These are phyloP conservation scores for Tricholoma terreum DNA, from an alignment of 768 basidiomycete species.

Conservation along the genomic window DNA sequence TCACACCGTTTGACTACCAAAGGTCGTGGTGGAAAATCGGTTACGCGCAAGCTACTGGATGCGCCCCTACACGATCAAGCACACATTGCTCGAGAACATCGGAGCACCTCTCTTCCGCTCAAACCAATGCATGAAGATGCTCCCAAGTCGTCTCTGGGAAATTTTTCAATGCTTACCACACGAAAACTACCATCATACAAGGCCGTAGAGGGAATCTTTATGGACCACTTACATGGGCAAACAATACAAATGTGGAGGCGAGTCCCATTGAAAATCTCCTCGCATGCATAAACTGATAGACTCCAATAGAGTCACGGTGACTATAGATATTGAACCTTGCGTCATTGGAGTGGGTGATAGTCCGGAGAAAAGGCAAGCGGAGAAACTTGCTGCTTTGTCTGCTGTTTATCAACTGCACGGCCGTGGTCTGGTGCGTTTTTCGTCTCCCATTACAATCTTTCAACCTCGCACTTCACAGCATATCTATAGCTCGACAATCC, in stretches of 20 bases:
- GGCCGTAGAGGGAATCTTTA: constrained; percentile 26
- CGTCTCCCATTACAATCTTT: neutral
- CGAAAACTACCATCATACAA: constrained; percentile 32
- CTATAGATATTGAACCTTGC: constrained; percentile 33
- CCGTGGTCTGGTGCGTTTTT: constrained; percentile 56
- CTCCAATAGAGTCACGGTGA: constrained; percentile 37
- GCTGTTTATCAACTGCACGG: constrained; percentile 68
- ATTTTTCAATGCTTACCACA: constrained; percentile 30
- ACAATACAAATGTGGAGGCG: constrained; percentile 43
- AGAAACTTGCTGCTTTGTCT: constrained; percentile 72
- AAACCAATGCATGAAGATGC: constrained; percentile 30
- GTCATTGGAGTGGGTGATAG: constrained; percentile 65
- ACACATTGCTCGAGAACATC: constrained; percentile 31
- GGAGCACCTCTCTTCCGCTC: constrained; percentile 28
- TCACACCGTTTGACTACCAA: constrained; percentile 13
- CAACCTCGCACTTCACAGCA: constrained; percentile 1
- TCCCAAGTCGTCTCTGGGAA: constrained; percentile 41
- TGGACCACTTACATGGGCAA: constrained; percentile 18
- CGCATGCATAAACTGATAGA: neutral
- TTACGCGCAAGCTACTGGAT: constrained; percentile 19
- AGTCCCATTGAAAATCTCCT: constrained; percentile 7
- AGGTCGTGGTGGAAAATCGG: constrained; percentile 6
- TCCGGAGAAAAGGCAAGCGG: constrained; percentile 56
- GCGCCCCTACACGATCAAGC: constrained; percentile 33
- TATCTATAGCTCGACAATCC: constrained; percentile 36